Conservation (phyloP, 2,329 filamentous ascomycete genomes). For the Exserohilum rostratum region DNA sequence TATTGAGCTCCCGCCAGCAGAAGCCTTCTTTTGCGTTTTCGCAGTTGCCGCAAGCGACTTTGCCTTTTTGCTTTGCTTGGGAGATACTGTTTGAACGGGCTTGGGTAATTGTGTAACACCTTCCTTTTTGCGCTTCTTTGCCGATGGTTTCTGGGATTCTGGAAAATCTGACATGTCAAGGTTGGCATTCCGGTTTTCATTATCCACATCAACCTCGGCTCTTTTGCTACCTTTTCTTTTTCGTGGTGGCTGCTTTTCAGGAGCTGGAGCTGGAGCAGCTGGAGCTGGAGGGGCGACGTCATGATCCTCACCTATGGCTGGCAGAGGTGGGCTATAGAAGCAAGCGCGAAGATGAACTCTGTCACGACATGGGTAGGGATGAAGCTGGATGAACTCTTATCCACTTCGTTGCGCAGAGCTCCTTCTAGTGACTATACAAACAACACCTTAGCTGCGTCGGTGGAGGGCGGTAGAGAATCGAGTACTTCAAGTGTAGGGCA, state of each 20-base stretch:
- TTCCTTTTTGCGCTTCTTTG: conserved; percentile 30
- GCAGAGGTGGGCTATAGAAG: conserved; percentile 19
- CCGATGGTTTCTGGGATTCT: conserved; percentile 20
- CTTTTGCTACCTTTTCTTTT: conserved; percentile 31
- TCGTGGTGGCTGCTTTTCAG: conserved; percentile 13
- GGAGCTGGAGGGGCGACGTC: conserved; percentile 2
- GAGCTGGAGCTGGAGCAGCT: conserved; percentile 8
- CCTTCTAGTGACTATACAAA: conserved; percentile 34
- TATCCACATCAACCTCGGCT: conserved; percentile 17
- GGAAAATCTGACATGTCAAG: conserved; percentile 32
- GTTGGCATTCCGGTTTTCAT: conserved; percentile 17
- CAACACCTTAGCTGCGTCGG: conserved; percentile 21
- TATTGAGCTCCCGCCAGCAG: conserved; percentile 5
- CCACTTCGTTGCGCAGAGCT: conserved; percentile 37
- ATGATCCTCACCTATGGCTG: conserved; percentile 3
- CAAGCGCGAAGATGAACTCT: conserved; percentile 38
- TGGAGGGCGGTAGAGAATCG: conserved; percentile 6
- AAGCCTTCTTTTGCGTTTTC: conserved; percentile 19
- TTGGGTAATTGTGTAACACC: conserved; percentile 10
- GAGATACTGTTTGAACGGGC: conserved; percentile 3
- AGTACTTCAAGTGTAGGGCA: conserved; percentile 37
- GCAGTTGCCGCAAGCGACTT: conserved; percentile 24
- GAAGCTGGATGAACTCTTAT: conserved; percentile 35
- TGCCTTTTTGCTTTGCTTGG: conserved; percentile 26
- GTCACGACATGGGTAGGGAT: conserved; percentile 41